These are phyloP conservation scores for Coix lacrymajobi DNA, from an alignment of 176 grass and related monocot genomes.

Conservation along the genomic window DNA sequence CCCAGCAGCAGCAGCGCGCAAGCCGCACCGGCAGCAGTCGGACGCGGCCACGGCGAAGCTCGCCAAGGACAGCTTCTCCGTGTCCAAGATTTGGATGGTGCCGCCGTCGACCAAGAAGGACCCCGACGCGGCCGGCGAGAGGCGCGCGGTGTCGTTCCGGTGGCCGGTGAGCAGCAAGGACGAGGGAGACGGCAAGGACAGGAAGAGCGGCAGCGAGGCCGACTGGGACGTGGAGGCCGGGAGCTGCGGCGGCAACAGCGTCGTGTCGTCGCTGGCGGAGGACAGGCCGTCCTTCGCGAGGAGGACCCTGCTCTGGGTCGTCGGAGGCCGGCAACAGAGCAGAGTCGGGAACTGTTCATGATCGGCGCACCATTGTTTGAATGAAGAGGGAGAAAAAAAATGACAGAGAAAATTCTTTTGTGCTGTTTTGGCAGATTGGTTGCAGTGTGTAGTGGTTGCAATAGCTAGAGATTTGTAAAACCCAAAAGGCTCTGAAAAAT, in stretches of 20 bases:
- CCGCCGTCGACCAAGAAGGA: conserved; percentile 20
- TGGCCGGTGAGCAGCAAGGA: conserved; percentile 34
- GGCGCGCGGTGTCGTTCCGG: conserved; percentile 78
- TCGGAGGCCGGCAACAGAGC: conserved; percentile 61
- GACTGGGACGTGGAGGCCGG: conserved; percentile 82
- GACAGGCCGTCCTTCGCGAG: conserved; percentile 77
- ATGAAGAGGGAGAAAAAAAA: not conserved
- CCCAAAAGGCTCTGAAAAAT: not conserved
- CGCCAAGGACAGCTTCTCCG: conserved; percentile 78
- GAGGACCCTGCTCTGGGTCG: conserved; percentile 81
- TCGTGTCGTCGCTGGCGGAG: conserved; percentile 47
- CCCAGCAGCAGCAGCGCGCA: not conserved
- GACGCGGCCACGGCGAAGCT: conserved; percentile 29
- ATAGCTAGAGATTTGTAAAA: conserved; percentile 36
- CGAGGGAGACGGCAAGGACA: not conserved
- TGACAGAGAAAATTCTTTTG: not conserved
- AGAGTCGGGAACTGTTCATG: conserved; percentile 35
- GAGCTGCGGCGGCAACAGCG: conserved; percentile 47
- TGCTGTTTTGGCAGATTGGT: not conserved
- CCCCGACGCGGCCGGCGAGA: conserved; percentile 11
- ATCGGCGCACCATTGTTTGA: not conserved
- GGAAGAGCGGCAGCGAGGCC: conserved; percentile 51
- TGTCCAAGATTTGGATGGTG: conserved; percentile 87
- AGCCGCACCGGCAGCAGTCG: not conserved
- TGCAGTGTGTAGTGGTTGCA: not conserved